Evolutionary conservation across 2,329 filamentous ascomycete species (phyloP), one percentile per base, ranked within the genome.

Genomic region (Alternaria triticina): DNA sequence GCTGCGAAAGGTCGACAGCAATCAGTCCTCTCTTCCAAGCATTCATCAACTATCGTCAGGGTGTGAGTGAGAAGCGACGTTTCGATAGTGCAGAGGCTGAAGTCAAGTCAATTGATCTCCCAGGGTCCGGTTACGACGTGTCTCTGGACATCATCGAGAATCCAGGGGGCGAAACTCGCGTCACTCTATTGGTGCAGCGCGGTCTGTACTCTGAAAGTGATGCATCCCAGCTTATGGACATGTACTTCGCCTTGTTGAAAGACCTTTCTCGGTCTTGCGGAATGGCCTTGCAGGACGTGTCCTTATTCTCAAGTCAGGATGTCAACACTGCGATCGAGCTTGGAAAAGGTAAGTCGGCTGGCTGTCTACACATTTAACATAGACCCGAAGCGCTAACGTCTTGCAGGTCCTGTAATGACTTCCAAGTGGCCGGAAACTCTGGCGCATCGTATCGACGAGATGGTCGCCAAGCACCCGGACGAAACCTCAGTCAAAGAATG

Each of bases 11-110:
- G 2, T 82, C 83, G 0, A 59, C 79, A 0, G 62, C 74, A 0
- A 67, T 82, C 54, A 81, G 65, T 30, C 86, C 86, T 0, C 36
- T 88, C 1, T 87, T 87, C 75, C 86, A 88, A 68, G 79, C 74
- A 1, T 80, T 83, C 20, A 66, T 86, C 43, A 80, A 87, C 70
- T 86, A 86, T 15, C 28, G 45, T 82, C 56, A 85, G 6, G 80
- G 77, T 0, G 72, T 79, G 0, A 57, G 68, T 9, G 56, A 61
- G 82, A 6, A 74, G 72, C 30, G 80, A 83, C 70, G 68, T 3
- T 68, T 85, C 5, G 64, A 77, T 4, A 17, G n/a, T 40, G 36
- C 36, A 40, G 36, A 40, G 36, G 36, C 36, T 40, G 36, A 40
- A 40, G 36, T 40, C 3, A 40, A 17, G 36, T 40, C 36, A 40